phyloP scores from a whole-genome alignment of 495 filamentous ascomycete species.

The Letharia lupina region DNA sequence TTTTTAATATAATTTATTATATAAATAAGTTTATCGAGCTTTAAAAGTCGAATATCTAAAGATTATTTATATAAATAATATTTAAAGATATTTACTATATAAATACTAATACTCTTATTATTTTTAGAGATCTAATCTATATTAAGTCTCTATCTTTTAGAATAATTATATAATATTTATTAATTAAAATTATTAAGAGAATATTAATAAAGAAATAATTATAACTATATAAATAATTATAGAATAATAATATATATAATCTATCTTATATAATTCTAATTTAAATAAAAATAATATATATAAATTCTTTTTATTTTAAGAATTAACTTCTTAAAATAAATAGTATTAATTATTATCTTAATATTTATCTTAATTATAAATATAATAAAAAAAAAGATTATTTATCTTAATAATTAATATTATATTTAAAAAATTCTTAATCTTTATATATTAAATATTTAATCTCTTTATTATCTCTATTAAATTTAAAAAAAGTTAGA shows the following conservation, averaged over 20 bases:
- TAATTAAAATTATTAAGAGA: not conserved
- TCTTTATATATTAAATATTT: not conserved
- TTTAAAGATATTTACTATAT: not conserved
- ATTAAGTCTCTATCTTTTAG: not conserved
- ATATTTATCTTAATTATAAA: conserved; percentile 7
- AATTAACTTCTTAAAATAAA: not conserved
- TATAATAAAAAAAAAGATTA: not conserved
- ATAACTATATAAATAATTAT: not conserved
- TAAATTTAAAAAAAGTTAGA: not conserved
- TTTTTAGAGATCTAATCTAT: not conserved
- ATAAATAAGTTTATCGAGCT: not conserved
- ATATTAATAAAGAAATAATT: not conserved
- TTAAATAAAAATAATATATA: not conserved
- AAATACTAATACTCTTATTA: conserved; percentile 2
- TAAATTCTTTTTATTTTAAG: conserved; percentile 5
- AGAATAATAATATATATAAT: too few species aligned
- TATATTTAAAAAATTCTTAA: conserved; percentile 11
- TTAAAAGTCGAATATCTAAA: not conserved
- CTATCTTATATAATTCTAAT: not conserved
- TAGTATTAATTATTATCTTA: conserved; percentile 6
- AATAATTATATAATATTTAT: not conserved
- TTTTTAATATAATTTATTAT: not conserved
- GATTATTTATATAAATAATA: conserved; percentile 9
- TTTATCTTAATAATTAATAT: not conserved
- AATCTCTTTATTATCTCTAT: not conserved